These are phyloP conservation scores for Suhomyces faveliae DNA, from an alignment of 805 yeast genomes.

Conservation along the genomic window DNA sequence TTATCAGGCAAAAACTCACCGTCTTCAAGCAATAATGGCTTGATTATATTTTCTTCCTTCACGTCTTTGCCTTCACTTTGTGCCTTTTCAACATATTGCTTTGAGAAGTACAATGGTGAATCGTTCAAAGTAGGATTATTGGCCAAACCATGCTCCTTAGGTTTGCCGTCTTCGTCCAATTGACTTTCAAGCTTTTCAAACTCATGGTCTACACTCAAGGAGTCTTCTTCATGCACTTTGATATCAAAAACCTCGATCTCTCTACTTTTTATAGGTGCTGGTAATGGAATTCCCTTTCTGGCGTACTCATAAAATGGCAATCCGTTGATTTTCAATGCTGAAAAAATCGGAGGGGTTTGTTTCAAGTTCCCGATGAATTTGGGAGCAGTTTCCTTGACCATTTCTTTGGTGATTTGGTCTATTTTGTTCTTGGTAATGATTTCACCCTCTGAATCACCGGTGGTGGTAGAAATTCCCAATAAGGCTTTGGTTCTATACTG, in stretches of 20 bases:
- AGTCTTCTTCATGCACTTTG: constrained; percentile 50
- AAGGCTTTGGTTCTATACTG: constrained; percentile 81
- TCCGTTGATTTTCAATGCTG: constrained; percentile 94
- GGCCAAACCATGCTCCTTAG: constrained; percentile 44
- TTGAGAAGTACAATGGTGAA: constrained; percentile 59
- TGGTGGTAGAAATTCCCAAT: constrained; percentile 87
- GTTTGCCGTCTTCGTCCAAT: constrained; percentile 48
- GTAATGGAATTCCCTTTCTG: constrained; percentile 79
- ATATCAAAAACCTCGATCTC: constrained; percentile 60
- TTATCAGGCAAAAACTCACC: constrained; percentile 42
- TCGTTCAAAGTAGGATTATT: constrained; percentile 59
- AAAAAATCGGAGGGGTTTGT: constrained; percentile 94
- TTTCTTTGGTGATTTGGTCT: constrained; percentile 54
- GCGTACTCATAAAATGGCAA: constrained; percentile 94
- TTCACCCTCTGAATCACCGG: constrained; percentile 92
- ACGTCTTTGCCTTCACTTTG: constrained; percentile 30
- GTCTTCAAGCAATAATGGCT: constrained; percentile 38
- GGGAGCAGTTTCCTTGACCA: constrained; percentile 47
- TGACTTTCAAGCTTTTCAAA: constrained; percentile 46
- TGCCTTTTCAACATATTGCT: constrained; percentile 48
- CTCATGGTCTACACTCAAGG: constrained; percentile 53
- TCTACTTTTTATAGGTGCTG: constrained; percentile 77
- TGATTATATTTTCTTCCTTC: constrained; percentile 33
- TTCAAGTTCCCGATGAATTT: constrained; percentile 77
- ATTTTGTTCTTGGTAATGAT: constrained; percentile 57